A percentile compares a stretch with the other conserved stretches of the same genome.
These are phyloP conservation scores for Glycine soja DNA, from an alignment of 306 rosid genomes.

Conservation along the genomic window DNA sequence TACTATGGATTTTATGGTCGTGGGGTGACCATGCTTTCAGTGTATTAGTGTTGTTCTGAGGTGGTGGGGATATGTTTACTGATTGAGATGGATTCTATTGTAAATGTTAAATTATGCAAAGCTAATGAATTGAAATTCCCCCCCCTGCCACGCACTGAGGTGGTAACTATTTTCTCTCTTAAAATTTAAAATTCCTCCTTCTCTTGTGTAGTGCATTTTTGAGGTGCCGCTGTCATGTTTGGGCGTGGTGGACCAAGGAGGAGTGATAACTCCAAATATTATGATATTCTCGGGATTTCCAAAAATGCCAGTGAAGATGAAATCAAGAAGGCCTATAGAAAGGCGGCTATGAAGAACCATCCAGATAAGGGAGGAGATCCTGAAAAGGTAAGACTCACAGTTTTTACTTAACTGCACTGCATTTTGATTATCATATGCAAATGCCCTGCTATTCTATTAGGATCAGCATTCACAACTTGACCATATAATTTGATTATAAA, in stretches of 20 bases:
- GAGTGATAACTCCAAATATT: slow-evolving; percentile 75
- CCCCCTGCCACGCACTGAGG: neutral
- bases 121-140: neutral
- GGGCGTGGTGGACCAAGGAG: slow-evolving; percentile 69
- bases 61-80: neutral
- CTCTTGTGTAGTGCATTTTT: slow-evolving; percentile 24
- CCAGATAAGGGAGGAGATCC: slow-evolving; percentile 93
- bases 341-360: slow-evolving; percentile 81
- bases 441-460: neutral
- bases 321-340: slow-evolving; percentile 79
- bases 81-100: neutral
- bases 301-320: slow-evolving; percentile 72
- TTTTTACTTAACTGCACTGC: neutral
- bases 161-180: neutral
- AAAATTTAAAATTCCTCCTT: neutral
- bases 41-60: slow-evolving; percentile 1
- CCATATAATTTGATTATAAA: neutral
- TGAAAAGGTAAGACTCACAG: slow-evolving; percentile 64
- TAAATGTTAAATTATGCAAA: neutral
- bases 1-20: neutral
- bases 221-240: slow-evolving; percentile 65
- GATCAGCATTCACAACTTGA: neutral
- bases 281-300: slow-evolving; percentile 74
- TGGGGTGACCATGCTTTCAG: neutral
- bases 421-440: slow-evolving; percentile 18